These are phyloP conservation scores for Pyrus pyrifolia DNA, from an alignment of 306 rosid species.

Conservation along the genomic window DNA sequence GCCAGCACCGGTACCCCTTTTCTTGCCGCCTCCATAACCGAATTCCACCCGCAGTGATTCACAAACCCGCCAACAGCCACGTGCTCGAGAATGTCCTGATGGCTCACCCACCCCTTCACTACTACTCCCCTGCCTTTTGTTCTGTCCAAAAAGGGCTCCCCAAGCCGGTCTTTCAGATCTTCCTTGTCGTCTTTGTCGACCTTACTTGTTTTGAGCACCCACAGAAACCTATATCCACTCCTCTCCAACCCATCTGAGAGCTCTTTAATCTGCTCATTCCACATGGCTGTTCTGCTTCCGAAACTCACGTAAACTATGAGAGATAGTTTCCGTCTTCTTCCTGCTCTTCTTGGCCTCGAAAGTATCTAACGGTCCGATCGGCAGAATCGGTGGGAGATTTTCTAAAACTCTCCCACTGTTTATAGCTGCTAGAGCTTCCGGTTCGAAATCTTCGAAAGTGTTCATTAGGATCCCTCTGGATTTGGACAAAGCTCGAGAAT, in stretches of 20 bases:
- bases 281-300: conserved; percentile 23
- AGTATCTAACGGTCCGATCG: conserved; percentile 9
- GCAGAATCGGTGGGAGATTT: conserved; percentile 16
- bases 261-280: conserved; percentile 4
- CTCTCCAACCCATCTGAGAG: conserved; percentile 9
- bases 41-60: conserved; percentile 25
- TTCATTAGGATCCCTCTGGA: conserved; percentile 11
- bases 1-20: conserved; percentile 17
- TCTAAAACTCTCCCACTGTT: neutral
- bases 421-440: conserved; percentile 5
- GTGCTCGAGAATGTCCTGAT: conserved; percentile 11
- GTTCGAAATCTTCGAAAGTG: conserved; percentile 1
- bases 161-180: conserved; percentile 10
- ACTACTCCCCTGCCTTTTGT: conserved; percentile 1
- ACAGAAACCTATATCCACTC: conserved; percentile 17
- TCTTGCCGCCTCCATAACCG: conserved; percentile 14
- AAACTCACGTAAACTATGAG: conserved; percentile 17
- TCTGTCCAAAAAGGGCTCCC: conserved; percentile 14
- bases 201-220: conserved; percentile 11
- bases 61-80: conserved; percentile 13
- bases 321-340: neutral
- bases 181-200: conserved; percentile 15
- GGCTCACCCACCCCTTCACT: conserved; percentile 24
- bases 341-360: neutral
- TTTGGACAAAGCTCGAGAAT: neutral